Evolutionary conservation across 2,329 filamentous ascomycete species (phyloP), one percentile per base, ranked within the genome.

Genomic region (Monascus ruber): DNA sequence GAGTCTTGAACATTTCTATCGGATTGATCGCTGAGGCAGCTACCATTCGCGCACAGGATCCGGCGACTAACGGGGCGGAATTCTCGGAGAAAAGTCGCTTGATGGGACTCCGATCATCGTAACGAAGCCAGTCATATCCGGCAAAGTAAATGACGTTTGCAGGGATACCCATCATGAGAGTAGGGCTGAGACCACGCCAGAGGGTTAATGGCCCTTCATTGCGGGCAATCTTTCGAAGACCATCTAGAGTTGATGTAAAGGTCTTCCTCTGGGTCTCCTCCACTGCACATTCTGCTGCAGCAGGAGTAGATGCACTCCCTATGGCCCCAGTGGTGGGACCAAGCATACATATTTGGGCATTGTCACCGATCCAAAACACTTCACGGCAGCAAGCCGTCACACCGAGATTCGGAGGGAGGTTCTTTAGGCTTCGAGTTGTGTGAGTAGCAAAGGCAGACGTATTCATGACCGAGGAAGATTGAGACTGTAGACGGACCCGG

Each of bases 131-230:
- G 56, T 98, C 91, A 63, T 98, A 98, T 31, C 91, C 91, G 8
- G 91, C 93, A 55, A 96, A 95, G 65, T 98, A 98, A 48, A 98
- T 96, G 49, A 98, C 91, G 59, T 98, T 98, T 25, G 81, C 86
- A 0, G 91, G 91, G 5, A 98, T 76, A 0, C 87, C 81, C 91
- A 98, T 98, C 47, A 87, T 74, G 24, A 98, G 68, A 0, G 91
- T 98, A 0, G 91, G 89, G n/a, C 85, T 93, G 4, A 98, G 69
- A 0, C 91, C 91, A 44, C 91, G 77, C 89, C 91, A 98, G 29
- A 98, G 66, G 1, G 88, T 91, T 25, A 76, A 74, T 8, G 87
- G 56, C 1, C 91, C 91, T 66, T 98, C 91, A 58, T 96, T 87
- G 35, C 85, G 79, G 10, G 91, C 87, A 53, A 98, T 98, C 69